Percentiles rank a stretch among this genome's conserved stretches.
Evolutionary conservation across 2,329 filamentous ascomycete genomes (phyloP).

Genomic region (Byssothecium circinans): DNA sequence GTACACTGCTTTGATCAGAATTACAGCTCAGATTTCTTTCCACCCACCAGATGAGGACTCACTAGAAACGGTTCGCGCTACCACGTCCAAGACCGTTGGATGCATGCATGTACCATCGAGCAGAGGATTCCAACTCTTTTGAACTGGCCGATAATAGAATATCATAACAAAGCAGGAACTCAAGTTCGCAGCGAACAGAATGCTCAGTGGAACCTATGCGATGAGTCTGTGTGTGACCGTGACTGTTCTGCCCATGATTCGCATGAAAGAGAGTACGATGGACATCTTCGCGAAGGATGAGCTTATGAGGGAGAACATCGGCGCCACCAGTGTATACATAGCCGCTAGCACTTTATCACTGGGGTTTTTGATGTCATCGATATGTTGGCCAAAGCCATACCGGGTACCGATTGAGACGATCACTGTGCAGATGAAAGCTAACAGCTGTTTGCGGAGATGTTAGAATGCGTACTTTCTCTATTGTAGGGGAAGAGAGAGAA

Average conservation of each 20-base stretch:
- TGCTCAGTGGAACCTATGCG: background rate
- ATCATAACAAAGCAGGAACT: constrained; percentile 4
- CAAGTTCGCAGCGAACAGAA: background rate
- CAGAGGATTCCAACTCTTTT: constrained; percentile 7
- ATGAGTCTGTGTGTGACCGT: constrained; percentile 1
- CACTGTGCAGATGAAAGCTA: constrained; percentile 5
- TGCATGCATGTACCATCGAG: constrained; percentile 5
- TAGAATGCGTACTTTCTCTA: background rate
- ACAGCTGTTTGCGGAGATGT: background rate
- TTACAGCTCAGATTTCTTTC: background rate
- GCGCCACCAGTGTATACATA: constrained; percentile 9
- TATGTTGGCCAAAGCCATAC: constrained; percentile 8
- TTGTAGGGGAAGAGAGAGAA: too few species aligned
- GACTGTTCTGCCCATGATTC: constrained; percentile 4
- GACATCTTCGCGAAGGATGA: constrained; percentile 8
- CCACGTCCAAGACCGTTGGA: constrained; percentile 1
- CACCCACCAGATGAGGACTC: background rate
- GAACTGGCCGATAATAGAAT: constrained; percentile 8
- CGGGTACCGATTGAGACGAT: constrained; percentile 7
- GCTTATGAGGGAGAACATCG: constrained; percentile 4
- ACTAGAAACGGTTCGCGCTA: too few species aligned
- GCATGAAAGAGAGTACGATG: constrained; percentile 7
- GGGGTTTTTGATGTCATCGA: constrained; percentile 5
- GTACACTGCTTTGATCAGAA: constrained; percentile 1
- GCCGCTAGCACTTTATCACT: constrained; percentile 3